Conservation (phyloP, 345 rosid species). For the Balakata baccata region DNA sequence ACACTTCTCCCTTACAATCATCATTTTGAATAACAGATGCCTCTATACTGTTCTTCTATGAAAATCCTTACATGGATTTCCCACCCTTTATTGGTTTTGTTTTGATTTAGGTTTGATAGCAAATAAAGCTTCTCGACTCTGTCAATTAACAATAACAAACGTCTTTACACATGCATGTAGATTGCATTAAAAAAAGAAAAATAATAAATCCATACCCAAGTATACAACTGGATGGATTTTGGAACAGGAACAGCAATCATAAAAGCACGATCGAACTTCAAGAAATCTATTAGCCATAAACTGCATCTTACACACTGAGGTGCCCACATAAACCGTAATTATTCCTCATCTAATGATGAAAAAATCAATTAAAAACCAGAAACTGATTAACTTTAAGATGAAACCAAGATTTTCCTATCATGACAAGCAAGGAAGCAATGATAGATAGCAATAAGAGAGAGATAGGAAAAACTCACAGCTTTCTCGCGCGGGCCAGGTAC, state of each 20-base stretch:
- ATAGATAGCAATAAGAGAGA: not conserved
- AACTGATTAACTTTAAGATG: not conserved
- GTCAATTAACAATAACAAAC: not conserved
- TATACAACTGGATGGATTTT: no score
- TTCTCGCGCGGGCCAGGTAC: slow-evolving; percentile 83
- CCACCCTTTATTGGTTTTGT: not conserved
- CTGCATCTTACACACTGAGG: not conserved
- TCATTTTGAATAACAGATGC: not conserved
- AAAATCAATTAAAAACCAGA: not conserved
- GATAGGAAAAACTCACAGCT: slow-evolving; percentile 51
- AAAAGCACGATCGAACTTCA: no score
- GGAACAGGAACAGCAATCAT: no score
- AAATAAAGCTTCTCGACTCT: not conserved
- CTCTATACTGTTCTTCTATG: not conserved
- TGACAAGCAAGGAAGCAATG: not conserved
- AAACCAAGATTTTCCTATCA: not conserved
- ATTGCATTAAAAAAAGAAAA: not conserved
- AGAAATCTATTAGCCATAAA: no score
- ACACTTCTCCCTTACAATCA: not conserved
- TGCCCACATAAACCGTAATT: no score
- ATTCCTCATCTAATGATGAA: not conserved
- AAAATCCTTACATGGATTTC: not conserved
- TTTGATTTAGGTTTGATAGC: not conserved
- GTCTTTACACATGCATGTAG: not conserved
- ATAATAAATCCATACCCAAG: no score